Evolutionary conservation across 2,329 filamentous ascomycete genomes (phyloP), one percentile per base, ranked within the genome.

Genomic region (Akanthomyces uredinophilus): DNA sequence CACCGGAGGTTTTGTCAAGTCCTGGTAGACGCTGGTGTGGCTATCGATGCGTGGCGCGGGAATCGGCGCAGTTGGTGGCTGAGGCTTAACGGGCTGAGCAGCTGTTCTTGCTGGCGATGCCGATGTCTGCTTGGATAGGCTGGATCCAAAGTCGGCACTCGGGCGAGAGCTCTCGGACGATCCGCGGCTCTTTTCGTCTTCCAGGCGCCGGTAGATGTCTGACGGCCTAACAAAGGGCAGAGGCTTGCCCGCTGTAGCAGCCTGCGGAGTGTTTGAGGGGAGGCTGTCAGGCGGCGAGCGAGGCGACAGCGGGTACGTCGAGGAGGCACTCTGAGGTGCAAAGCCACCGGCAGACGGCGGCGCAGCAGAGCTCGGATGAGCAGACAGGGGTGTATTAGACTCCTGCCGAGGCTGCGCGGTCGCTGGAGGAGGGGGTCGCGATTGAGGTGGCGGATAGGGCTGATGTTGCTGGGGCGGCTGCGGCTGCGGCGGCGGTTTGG

Each of bases 171-270:
- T 83, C 2, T 88, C 87, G 62, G 83, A 73, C 1, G 84, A 85
- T 61, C 79, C 79, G 43, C 81, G 76, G 66, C 84, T 81, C 66
- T 77, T 81, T 64, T 83, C 79, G 66, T 91, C 87, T 58, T 84
- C 84, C 72, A 88, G 80, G 6, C 88, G 85, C 69, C 84, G 88
- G 72, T 94, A 93, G 47, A 93, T 88, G 66, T 96, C 91, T 14
- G 88, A 84, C 1, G 91, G 90, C 43, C 89, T 82, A 61, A 92
- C 81, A 66, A 94, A 87, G 0, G 87, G 82, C 22, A 84, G 74
- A 1, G 84, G 72, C 67, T 87, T 87, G 55, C 64, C 64, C 35
- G 63, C 47, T 5, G 64, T 29, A 24, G 59, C 20, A 8, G 49
- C 37, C 27, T 62, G 37, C 3, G 53, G 35, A 13, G 44, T 44